A percentile compares a stretch with the other conserved stretches of the same genome.
Evolutionary conservation across 805 yeast genomes (phyloP).

Genomic region (Wickerhamomyces chaumierensis): DNA sequence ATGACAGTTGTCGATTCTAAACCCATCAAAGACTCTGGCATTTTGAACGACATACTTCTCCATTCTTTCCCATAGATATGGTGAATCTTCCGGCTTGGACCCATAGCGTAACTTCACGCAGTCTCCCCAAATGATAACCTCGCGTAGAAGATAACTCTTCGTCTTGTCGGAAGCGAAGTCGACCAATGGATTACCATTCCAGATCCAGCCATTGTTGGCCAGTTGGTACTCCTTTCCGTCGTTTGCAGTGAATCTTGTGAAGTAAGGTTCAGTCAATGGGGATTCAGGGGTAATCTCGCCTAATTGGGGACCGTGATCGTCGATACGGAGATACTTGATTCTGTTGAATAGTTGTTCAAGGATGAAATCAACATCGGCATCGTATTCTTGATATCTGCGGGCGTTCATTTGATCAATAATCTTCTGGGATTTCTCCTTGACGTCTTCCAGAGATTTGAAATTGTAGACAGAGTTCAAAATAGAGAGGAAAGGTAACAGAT

Average conservation of each 20-base stretch:
- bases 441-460: conserved; percentile 14
- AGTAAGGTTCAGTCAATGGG: conserved; percentile 81
- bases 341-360: conserved; percentile 65
- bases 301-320: conserved; percentile 67
- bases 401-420: conserved; percentile 72
- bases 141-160: conserved; percentile 78
- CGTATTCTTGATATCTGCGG: conserved; percentile 62
- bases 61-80: conserved; percentile 85
- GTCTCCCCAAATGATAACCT: conserved; percentile 96
- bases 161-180: conserved; percentile 82
- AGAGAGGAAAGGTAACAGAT: conserved; percentile 37
- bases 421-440: conserved; percentile 30
- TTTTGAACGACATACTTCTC: conserved; percentile 57
- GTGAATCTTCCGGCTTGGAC: conserved; percentile 64
- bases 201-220: conserved; percentile 97
- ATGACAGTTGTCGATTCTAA: conserved; percentile 91
- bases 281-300: conserved; percentile 47
- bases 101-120: conserved; percentile 93
- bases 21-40: conserved; percentile 74
- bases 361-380: conserved; percentile 58
- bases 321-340: conserved; percentile 66
- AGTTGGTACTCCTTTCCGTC: conserved; percentile 55
- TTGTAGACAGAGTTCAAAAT: conserved; percentile 31
- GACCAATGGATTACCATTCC: conserved; percentile 91
- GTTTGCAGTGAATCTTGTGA: conserved; percentile 50